phyloP scores from a whole-genome alignment of 164 flowering plant genomes.

The Sextonia rubra region DNA sequence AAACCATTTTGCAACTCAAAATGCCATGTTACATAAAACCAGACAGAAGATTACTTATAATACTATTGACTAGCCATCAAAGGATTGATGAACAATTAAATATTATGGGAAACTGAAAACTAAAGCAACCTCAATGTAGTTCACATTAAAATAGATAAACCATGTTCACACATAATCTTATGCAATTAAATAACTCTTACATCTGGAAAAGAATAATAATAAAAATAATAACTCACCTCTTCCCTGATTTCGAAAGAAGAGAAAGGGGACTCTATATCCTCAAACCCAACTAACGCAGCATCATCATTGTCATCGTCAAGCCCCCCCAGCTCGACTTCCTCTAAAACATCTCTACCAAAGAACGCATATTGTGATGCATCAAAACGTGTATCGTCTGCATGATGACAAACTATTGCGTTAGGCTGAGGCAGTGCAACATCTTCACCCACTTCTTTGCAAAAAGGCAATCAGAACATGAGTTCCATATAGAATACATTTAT shows the following conservation, averaged over 20 bases:
- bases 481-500: not conserved
- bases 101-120: no score
- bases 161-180: not conserved
- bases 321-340: constrained; percentile 62
- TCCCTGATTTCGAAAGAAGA: constrained; percentile 34
- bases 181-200: not conserved
- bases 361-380: constrained; percentile 76
- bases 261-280: constrained; percentile 40
- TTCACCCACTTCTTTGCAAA: not conserved
- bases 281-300: constrained; percentile 22
- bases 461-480: not conserved
- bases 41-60: no score
- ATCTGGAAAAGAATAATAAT: not conserved
- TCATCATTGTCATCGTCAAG: constrained; percentile 47
- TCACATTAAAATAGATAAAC: not conserved
- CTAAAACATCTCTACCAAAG: constrained; percentile 43
- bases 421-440: not conserved
- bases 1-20: no score
- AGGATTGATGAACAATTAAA: no score
- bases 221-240: constrained; percentile 32
- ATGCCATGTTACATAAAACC: no score
- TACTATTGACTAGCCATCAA: no score
- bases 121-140: no score
- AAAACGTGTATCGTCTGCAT: constrained; percentile 36
- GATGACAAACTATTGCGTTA: not conserved